Evolutionary conservation across 768 basidiomycete species (phyloP), one percentile per base, ranked within the genome.

Genomic region (Amanita subjunquillea): DNA sequence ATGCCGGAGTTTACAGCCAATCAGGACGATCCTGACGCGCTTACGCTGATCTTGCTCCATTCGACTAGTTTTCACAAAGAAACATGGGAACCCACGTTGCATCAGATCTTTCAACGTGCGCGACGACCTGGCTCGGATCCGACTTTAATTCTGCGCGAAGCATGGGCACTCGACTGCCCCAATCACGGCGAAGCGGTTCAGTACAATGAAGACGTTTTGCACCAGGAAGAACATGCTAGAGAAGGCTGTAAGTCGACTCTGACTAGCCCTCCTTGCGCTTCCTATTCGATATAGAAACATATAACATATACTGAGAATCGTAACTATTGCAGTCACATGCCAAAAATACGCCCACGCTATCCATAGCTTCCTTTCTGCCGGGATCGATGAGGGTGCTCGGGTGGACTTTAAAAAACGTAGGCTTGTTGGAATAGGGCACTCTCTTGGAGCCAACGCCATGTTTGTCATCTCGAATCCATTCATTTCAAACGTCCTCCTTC

Each of bases 11-110:
- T 72, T 49, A 70, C 70, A 23, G 60, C 57, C 0, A 58, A 74
- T 50, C 57, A 59, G 42, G 50, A 58, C 6, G 67, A 76, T 58
- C 68, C 67, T 5, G 65, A 72, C 34, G 80, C 75, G 4, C 60
- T 77, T 54, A 84, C 83, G 0, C 68, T 85, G 32, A 66, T 85
- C 30, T 59, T 83, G n/a, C 66, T 84, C 2, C 84, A 86, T 61
- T 78, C 82, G 3, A 85, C 84, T 2, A 82, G 83, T 62, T 86
- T 83, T 58, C 83, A 84, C 67, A 85, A 85, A 62, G 84, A 87
- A 65, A 80, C 77, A 2, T 86, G 81, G 82, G 80, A 83, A 56
- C 81, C 84, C 1, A 73, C 76, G 3, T 57, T 86, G 12, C 69
- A 71, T 22, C 67, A 66, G 12, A 56, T 87, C 22, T 78, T 83